Base-by-base conservation (phyloP, 2,329 filamentous ascomycete genomes). In the Aschersonia sp. region DNA sequence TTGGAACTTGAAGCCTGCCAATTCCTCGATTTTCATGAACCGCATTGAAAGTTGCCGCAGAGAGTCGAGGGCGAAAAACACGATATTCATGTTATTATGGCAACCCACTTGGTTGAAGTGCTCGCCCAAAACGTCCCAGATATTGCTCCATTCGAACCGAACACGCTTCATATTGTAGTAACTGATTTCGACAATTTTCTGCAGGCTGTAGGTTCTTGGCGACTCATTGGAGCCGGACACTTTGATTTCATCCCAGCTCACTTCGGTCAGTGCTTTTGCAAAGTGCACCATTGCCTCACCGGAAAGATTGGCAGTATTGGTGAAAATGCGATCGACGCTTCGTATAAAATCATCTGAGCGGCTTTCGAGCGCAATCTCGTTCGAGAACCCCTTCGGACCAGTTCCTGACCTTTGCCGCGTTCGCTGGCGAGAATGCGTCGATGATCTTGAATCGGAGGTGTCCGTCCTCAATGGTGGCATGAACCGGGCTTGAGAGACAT, bases 151-250 rank as follows among this genome's bases (percentile, higher is more conserved):
- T 62, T 98, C 92, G 57, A 97, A 97, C 57, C 92, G 84, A 37
- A 98, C 90, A 72, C 92, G 82, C 50, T 87, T 88, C 92, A 98
- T 98, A 69, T 98, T 98, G 77, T 98, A 98, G 65, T 95, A 95
- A 63, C 87, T 94, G 64, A 98, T 97, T 65, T 98, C 92, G 12
- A 98, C 94, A 52, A 98, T 79, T 66, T 98, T 98, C 61, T 98
- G 92, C 51, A 98, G 70, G 67, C 89, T 95, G 73, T 95, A 98
- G 7, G 90, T 98, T 47, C 94, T 81, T 9, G 92, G 92, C 29
- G 87, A 94, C 51, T 98, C 92, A 59, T 90, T 95, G 48, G 90
- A 87, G 0, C 92, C 92, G 0, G 92, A 97, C 4, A 92, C 94
- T 61, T 94, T 90, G 59, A 98, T 98, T 64, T 98, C 92, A 59